Percentiles rank a stretch among this genome's conserved stretches.
phyloP scores from a whole-genome alignment of 1,139 yeast genomes.

The Kodamaea derodonti region DNA sequence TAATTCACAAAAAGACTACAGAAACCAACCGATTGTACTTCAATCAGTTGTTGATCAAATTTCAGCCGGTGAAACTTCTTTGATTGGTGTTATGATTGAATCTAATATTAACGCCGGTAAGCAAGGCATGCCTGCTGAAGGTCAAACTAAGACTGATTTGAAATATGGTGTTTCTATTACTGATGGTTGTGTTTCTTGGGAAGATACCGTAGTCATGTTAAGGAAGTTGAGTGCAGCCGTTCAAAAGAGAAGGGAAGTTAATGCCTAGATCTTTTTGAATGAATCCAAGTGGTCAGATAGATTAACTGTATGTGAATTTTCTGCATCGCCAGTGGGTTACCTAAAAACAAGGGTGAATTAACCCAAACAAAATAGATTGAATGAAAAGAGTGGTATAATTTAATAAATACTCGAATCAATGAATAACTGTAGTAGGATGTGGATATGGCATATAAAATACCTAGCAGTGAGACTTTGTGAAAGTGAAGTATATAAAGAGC shows the following conservation, averaged over 20 bases:
- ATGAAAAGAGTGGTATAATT: too few relatives aligned
- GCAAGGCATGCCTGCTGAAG: constrained; percentile 70
- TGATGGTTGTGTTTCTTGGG: constrained; percentile 95
- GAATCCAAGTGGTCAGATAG: too few relatives aligned
- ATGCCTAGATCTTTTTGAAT: too few relatives aligned
- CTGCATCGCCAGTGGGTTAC: too few relatives aligned
- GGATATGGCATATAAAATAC: too few relatives aligned
- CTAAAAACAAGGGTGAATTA: too few relatives aligned
- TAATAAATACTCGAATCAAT: too few relatives aligned
- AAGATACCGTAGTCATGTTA: constrained; percentile 78
- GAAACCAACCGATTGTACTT: constrained; percentile 90
- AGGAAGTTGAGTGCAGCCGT: constrained; percentile 79
- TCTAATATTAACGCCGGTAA: constrained; percentile 89
- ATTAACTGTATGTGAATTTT: too few relatives aligned
- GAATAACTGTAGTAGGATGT: too few relatives aligned
- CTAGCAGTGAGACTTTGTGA: too few relatives aligned
- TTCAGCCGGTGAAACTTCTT: constrained; percentile 68
- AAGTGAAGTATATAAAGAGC: too few relatives aligned
- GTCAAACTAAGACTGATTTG: constrained; percentile 57
- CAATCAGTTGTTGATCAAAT: constrained; percentile 78
- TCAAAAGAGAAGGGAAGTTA: constrained; percentile 59
- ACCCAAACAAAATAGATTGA: too few relatives aligned
- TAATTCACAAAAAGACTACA: constrained; percentile 89
- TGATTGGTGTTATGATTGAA: constrained; percentile 96
- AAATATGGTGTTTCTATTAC: constrained; percentile 96